Evolutionary conservation across 208 protist genomes (phyloP).

Genomic region (Wallacemonas rigidus): DNA sequence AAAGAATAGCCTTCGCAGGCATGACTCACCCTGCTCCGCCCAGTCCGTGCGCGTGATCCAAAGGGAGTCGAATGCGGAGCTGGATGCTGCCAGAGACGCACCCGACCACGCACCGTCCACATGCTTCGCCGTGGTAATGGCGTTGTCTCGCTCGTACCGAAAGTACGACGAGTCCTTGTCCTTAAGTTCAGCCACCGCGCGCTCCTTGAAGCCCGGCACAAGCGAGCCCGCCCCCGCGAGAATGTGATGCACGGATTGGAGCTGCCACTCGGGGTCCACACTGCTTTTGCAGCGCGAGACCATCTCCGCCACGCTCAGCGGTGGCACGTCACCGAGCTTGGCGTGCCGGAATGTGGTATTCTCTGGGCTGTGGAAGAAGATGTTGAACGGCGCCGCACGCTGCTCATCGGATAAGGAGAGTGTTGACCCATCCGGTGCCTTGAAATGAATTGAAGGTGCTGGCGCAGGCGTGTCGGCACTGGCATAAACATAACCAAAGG

Average conservation of each 20-base stretch:
- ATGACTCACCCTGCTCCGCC: conserved; percentile 70
- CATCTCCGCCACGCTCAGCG: conserved; percentile 42
- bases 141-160: conserved; percentile 64
- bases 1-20: conserved; percentile 80
- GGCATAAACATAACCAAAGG: conserved; percentile 28
- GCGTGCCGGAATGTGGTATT: conserved; percentile 12
- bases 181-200: conserved; percentile 64
- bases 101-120: conserved; percentile 73
- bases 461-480: conserved; percentile 17
- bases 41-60: conserved; percentile 80
- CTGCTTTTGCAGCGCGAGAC: conserved; percentile 44
- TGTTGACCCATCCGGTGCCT: conserved; percentile 50
- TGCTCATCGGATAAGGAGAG: conserved; percentile 34
- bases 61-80: conserved; percentile 74
- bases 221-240: conserved; percentile 51
- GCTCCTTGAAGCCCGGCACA: conserved; percentile 50
- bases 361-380: conserved; percentile 50
- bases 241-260: conserved; percentile 69
- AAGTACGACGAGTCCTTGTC: conserved; percentile 75
- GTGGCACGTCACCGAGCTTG: conserved; percentile 8
- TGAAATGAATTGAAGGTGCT: conserved; percentile 17
- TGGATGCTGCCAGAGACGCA: conserved; percentile 74
- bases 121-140: conserved; percentile 29
- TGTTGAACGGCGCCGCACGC: conserved; percentile 50
- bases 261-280: conserved; percentile 79